Conservation (phyloP, 345 rosid species). For the Populus alba region DNA sequence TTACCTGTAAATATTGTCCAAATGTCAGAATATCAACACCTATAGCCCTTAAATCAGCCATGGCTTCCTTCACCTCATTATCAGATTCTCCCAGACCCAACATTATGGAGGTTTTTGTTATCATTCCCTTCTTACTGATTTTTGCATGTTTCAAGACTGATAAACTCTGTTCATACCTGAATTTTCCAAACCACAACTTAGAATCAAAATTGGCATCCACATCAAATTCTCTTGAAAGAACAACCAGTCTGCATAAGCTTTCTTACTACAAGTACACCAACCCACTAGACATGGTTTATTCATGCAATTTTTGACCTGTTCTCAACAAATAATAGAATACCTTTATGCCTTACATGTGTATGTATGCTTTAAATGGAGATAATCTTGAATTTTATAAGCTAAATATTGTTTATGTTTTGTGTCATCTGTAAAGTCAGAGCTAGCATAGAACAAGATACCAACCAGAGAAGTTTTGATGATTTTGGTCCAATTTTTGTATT, state of each 20-base stretch:
- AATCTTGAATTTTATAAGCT: background rate
- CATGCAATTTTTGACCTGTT: background rate
- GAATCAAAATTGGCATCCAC: conserved; percentile 9
- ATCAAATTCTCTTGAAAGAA: conserved; percentile 5
- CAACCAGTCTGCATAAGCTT: background rate
- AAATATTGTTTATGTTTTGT: background rate
- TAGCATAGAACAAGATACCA: background rate
- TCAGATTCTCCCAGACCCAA: conserved; percentile 97
- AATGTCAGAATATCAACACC: conserved; percentile 90
- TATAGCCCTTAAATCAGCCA: conserved; percentile 88
- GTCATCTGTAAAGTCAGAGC: background rate
- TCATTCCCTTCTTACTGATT: conserved; percentile 72
- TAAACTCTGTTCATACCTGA: conserved; percentile 94
- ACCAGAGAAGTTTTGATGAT: background rate
- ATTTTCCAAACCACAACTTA: conserved; percentile 11
- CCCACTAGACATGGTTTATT: background rate
- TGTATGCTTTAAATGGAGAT: too few species aligned
- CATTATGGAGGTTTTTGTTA: conserved; percentile 96
- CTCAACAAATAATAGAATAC: background rate
- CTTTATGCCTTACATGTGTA: background rate
- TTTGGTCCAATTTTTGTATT: background rate
- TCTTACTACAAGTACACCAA: background rate
- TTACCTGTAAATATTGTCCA: conserved; percentile 97
- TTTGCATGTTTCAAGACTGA: conserved; percentile 86
- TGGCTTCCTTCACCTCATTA: conserved; percentile 73